These are phyloP conservation scores for Scheffersomyces ergatensis DNA, from an alignment of 805 yeast genomes.

Conservation along the genomic window DNA sequence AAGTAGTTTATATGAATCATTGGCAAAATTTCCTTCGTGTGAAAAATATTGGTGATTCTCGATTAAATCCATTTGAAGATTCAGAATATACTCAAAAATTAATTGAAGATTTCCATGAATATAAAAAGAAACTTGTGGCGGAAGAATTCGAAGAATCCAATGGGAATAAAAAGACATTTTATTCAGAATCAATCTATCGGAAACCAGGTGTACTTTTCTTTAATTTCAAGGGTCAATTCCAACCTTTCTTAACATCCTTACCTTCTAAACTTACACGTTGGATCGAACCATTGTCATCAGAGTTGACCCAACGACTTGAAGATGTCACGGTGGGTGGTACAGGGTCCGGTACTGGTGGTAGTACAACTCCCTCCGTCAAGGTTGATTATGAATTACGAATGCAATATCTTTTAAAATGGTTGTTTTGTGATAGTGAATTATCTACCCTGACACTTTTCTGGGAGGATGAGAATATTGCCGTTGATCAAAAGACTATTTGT, in stretches of 20 bases:
- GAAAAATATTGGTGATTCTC: slow-evolving; percentile 19
- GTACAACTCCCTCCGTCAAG: background rate
- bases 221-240: background rate
- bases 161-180: background rate
- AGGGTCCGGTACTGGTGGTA: background rate
- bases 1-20: slow-evolving; percentile 13
- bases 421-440: background rate
- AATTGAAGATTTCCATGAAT: slow-evolving; percentile 14
- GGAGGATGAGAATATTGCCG: background rate
- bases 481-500: background rate
- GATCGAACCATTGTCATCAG: background rate
- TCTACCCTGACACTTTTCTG: background rate
- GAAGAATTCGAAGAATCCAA: background rate
- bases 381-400: background rate
- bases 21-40: slow-evolving; percentile 25
- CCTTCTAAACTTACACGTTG: background rate
- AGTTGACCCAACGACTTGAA: background rate
- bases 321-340: background rate
- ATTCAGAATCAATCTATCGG: background rate
- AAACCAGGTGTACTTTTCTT: background rate
- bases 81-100: slow-evolving; percentile 23
- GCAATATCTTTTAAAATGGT: background rate
- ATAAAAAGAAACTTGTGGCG: slow-evolving; percentile 2
- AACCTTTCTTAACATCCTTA: background rate
- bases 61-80: slow-evolving; percentile 29